phyloP scores from a whole-genome alignment of 352 stramenopile species.

The Phytophthora capsici region DNA sequence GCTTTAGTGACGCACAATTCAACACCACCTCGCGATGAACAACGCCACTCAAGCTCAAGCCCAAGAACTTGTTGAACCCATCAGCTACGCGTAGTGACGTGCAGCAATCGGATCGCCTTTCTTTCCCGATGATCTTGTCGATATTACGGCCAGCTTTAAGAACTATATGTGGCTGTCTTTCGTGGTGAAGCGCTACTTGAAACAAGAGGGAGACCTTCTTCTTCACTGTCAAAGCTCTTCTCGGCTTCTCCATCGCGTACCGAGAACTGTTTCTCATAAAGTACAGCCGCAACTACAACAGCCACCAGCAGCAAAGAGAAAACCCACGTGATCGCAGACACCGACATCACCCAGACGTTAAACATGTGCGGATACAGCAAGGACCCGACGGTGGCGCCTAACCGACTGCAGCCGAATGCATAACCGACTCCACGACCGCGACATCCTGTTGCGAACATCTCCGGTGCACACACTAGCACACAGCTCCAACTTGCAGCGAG shows the following conservation, averaged over 20 bases:
- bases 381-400: constrained; percentile 11
- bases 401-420: constrained; percentile 26
- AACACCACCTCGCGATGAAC: not conserved
- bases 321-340: constrained; percentile 25
- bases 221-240: too few relatives aligned
- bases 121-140: too few relatives aligned
- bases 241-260: too few relatives aligned
- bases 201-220: too few relatives aligned
- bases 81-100: too few relatives aligned
- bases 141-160: too few relatives aligned
- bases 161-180: too few relatives aligned
- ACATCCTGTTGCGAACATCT: constrained; percentile 9
- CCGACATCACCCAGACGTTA: constrained; percentile 29
- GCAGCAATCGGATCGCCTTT: too few relatives aligned
- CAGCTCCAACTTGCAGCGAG: constrained; percentile 30
- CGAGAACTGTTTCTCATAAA: too few relatives aligned
- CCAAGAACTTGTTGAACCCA: too few relatives aligned
- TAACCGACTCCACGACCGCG: constrained; percentile 27
- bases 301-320: constrained; percentile 13
- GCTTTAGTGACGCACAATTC: not conserved
- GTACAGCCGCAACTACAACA: constrained; percentile 5
- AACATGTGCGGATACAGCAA: constrained; percentile 38
- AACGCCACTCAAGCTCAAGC: not conserved
- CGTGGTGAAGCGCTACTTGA: too few relatives aligned
- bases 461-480: constrained; percentile 24